phyloP scores from a whole-genome alignment of 257 asterid genomes.

The Solanum lycopersicoides region DNA sequence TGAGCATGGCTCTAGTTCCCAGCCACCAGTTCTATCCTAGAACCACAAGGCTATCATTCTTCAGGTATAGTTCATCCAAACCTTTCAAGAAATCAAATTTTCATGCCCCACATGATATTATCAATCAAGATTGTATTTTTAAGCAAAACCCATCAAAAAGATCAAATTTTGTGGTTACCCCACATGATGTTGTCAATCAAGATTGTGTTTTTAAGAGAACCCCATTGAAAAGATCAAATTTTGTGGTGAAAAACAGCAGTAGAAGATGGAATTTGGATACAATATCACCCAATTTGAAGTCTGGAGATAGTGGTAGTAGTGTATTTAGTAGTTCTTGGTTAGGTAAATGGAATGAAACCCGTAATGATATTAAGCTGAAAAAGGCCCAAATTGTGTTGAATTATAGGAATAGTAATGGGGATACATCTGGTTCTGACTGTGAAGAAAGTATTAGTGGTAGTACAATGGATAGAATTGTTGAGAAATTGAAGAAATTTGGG shows the following conservation, averaged over 20 bases:
- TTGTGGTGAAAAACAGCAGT: constrained; percentile 16
- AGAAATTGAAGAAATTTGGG: constrained; percentile 80
- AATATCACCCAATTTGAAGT: neutral
- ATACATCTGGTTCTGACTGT: constrained; percentile 54
- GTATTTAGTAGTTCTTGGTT: constrained; percentile 55
- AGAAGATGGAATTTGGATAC: constrained; percentile 10
- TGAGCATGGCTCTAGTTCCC: constrained; percentile 47
- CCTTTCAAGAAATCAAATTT: constrained; percentile 29
- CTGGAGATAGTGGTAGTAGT: constrained; percentile 9
- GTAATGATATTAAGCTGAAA: constrained; percentile 15
- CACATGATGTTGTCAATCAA: constrained; percentile 7
- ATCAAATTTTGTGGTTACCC: constrained; percentile 18
- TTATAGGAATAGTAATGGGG: constrained; percentile 46
- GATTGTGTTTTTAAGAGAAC: constrained; percentile 17
- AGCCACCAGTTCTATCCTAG: constrained; percentile 45
- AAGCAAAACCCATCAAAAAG: constrained; percentile 24
- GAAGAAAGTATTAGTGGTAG: constrained; percentile 72
- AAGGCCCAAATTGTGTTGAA: constrained; percentile 37
- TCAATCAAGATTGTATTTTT: constrained; percentile 17
- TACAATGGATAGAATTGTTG: constrained; percentile 91
- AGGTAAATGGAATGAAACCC: constrained; percentile 49
- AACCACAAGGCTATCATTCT: constrained; percentile 31
- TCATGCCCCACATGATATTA: neutral
- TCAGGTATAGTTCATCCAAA: constrained; percentile 35
- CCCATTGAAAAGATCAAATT: constrained; percentile 27